Evolutionary conservation across 257 asterid genomes (phyloP).

Genomic region (Catharanthus roseus): DNA sequence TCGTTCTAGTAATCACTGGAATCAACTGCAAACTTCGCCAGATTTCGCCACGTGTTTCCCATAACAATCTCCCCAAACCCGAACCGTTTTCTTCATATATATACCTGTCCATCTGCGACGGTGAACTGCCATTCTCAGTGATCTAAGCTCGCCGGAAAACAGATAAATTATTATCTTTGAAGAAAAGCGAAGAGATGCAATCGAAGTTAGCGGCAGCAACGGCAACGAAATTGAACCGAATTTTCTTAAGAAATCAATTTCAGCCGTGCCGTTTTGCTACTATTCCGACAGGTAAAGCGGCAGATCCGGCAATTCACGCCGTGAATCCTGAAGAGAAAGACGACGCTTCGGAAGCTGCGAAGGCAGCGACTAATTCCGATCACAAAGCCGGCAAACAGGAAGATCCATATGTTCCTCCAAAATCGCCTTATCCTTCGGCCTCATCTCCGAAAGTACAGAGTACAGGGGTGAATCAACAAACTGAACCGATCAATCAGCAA

Average conservation of each 20-base stretch:
- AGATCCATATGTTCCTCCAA: constrained; percentile 34
- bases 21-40: constrained; percentile 25
- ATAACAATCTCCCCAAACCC: too few species aligned
- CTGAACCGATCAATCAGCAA: constrained; percentile 46
- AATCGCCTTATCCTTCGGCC: constrained; percentile 29
- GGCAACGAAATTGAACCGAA: constrained; percentile 28
- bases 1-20: constrained; percentile 25
- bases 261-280: constrained; percentile 18
- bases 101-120: too few species aligned
- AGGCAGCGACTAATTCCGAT: constrained; percentile 22
- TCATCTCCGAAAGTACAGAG: constrained; percentile 37
- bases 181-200: constrained; percentile 33
- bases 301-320: constrained; percentile 60
- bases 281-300: constrained; percentile 42
- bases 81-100: too few species aligned
- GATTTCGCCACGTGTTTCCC: constrained; percentile 26
- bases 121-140: too few species aligned
- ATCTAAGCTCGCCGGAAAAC: too few species aligned
- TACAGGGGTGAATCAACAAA: constrained; percentile 36
- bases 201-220: constrained; percentile 30
- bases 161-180: not conserved
- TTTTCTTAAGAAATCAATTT: constrained; percentile 2
- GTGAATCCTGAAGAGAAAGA: constrained; percentile 41
- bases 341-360: constrained; percentile 29
- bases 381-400: too few species aligned